These are phyloP conservation scores for Debaryomycetaceae sp. DNA, from an alignment of 1,139 yeast genomes.

Conservation along the genomic window DNA sequence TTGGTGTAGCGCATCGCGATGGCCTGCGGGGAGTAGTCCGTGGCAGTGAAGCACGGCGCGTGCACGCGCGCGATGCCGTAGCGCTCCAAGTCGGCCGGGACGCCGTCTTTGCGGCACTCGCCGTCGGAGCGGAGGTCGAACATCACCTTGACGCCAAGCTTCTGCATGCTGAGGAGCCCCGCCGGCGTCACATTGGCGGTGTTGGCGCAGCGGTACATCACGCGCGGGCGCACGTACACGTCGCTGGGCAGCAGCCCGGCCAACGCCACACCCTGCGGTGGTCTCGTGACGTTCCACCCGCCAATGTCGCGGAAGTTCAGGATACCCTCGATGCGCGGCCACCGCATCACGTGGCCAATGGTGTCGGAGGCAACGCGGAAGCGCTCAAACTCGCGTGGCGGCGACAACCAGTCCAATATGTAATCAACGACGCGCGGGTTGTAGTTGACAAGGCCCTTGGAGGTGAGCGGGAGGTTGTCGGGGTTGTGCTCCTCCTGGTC, in stretches of 20 bases:
- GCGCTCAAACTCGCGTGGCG: slow-evolving; percentile 47
- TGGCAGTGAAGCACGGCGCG: slow-evolving; percentile 55
- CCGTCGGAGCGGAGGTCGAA: slow-evolving; percentile 68
- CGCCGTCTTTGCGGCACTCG: slow-evolving; percentile 53
- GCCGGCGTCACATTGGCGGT: slow-evolving; percentile 43
- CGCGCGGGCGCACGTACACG: slow-evolving; percentile 47
- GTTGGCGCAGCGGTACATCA: slow-evolving; percentile 63
- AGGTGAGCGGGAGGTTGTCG: slow-evolving; percentile 37
- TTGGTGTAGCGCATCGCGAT: slow-evolving; percentile 55
- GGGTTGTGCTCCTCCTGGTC: slow-evolving; percentile 34
- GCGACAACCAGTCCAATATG: slow-evolving; percentile 49
- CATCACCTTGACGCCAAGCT: slow-evolving; percentile 49
- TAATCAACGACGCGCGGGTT: slow-evolving; percentile 50
- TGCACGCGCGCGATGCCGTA: slow-evolving; percentile 51
- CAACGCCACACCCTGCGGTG: slow-evolving; percentile 14
- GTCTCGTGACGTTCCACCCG: slow-evolving; percentile 53
- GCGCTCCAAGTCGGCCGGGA: slow-evolving; percentile 26
- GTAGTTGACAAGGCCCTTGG: slow-evolving; percentile 47
- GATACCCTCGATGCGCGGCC: slow-evolving; percentile 65
- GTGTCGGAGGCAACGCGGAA: slow-evolving; percentile 36
- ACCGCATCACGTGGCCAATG: slow-evolving; percentile 44
- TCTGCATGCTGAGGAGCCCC: slow-evolving; percentile 39
- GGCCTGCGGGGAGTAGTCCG: slow-evolving; percentile 63
- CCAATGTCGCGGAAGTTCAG: slow-evolving; percentile 78
- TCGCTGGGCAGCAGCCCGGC: slow-evolving; percentile 4